Conservation (phyloP, 345 rosid species). For the Isatis tinctoria region DNA sequence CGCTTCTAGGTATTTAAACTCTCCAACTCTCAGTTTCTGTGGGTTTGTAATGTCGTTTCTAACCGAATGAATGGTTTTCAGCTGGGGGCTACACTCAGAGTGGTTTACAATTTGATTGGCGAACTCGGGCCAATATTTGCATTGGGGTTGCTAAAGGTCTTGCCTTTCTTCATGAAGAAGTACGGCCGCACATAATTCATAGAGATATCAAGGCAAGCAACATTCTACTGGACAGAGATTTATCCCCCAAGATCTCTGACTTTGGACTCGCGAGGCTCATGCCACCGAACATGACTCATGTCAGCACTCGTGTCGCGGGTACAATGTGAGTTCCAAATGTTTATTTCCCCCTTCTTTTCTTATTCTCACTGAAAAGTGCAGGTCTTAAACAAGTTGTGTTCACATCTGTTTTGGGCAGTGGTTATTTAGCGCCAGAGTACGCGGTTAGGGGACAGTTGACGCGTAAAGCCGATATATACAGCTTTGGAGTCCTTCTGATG, state of each 20-base stretch:
- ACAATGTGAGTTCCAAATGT: slow-evolving; percentile 63
- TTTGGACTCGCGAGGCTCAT: slow-evolving; percentile 96
- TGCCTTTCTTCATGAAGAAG: slow-evolving; percentile 84
- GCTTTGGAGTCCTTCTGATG: slow-evolving; percentile 85
- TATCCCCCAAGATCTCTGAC: slow-evolving; percentile 85
- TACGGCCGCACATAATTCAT: slow-evolving; percentile 71
- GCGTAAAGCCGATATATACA: slow-evolving; percentile 86
- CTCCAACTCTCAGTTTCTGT: slow-evolving; percentile 7
- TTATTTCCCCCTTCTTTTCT: not conserved
- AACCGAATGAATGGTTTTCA: slow-evolving; percentile 22
- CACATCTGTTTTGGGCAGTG: slow-evolving; percentile 43
- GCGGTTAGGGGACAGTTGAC: slow-evolving; percentile 92
- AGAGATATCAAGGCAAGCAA: slow-evolving; percentile 99
- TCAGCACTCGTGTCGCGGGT: slow-evolving; percentile 98
- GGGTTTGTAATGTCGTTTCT: not conserved
- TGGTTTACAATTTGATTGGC: slow-evolving; percentile 75
- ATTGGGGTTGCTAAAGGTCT: slow-evolving; percentile 82
- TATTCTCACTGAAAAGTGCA: not conserved
- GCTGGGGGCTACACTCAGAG: slow-evolving; percentile 46
- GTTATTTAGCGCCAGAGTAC: slow-evolving; percentile 97
- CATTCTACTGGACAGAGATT: slow-evolving; percentile 74
- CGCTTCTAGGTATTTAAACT: slow-evolving; percentile 60
- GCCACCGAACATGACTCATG: slow-evolving; percentile 79
- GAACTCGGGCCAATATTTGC: slow-evolving; percentile 59
- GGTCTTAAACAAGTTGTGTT: slow-evolving; percentile 8